Conservation (phyloP, 768 basidiomycete species). For the Amanita polypyramis region DNA sequence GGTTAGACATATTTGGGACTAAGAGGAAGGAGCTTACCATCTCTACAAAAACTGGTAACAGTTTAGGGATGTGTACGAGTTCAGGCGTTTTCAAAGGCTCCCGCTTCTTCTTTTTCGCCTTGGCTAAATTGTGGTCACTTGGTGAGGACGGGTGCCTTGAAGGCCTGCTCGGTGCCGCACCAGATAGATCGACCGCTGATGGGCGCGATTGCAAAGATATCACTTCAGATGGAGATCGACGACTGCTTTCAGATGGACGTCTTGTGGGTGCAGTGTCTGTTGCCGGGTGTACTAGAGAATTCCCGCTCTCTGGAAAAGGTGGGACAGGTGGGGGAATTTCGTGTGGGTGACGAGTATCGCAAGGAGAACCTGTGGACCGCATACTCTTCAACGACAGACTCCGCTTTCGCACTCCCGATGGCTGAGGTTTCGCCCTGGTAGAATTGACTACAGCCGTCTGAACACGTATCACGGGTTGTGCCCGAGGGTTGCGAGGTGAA, state of each 20-base stretch:
- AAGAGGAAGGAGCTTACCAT: conserved; percentile 44
- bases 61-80: conserved; percentile 62
- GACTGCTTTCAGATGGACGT: conserved; percentile 9
- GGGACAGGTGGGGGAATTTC: conserved; percentile 35
- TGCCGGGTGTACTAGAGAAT: conserved; percentile 6
- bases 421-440: neutral
- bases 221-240: conserved; percentile 14
- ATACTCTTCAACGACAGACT: conserved; percentile 37
- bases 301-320: conserved; percentile 23
- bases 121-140: neutral
- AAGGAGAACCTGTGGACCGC: conserved; percentile 31
- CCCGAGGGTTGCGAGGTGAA: conserved; percentile 1
- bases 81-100: conserved; percentile 62
- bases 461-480: conserved; percentile 9
- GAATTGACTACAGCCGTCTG: conserved; percentile 7
- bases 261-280: neutral
- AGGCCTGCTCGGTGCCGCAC: neutral
- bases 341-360: conserved; percentile 18
- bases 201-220: conserved; percentile 31
- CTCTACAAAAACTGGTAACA: conserved; percentile 87
- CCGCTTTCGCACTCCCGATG: conserved; percentile 16
- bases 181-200: neutral
- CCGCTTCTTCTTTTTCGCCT: conserved; percentile 25
- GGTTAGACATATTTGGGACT: neutral
- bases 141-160: neutral